A percentile compares a stretch with the other conserved stretches of the same genome.
These are phyloP conservation scores for Eucalyptus erythrocorys DNA, from an alignment of 345 rosid genomes.

Conservation along the genomic window DNA sequence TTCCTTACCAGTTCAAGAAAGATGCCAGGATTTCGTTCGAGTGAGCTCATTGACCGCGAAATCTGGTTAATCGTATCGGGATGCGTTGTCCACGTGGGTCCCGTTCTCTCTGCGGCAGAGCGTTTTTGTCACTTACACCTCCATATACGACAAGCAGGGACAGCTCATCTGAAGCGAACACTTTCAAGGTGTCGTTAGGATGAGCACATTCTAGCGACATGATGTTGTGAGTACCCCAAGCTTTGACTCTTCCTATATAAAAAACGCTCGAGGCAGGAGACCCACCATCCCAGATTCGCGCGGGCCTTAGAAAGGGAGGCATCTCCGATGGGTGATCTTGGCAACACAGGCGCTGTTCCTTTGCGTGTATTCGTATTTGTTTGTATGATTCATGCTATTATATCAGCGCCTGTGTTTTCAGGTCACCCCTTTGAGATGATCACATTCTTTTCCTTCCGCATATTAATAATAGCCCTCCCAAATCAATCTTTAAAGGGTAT, in stretches of 20 bases:
- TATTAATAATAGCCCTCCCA: too few relatives aligned
- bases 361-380: background rate
- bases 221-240: background rate
- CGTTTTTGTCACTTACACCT: background rate
- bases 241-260: background rate
- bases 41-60: background rate
- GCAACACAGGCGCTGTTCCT: background rate
- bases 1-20: background rate
- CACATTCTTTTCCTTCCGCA: too few relatives aligned
- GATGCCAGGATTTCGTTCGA: too few relatives aligned
- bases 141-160: background rate
- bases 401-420: too few relatives aligned
- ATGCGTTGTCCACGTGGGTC: background rate
- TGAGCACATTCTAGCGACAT: background rate
- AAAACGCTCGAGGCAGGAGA: background rate
- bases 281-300: background rate
- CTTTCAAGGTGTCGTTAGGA: background rate
- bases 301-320: background rate
- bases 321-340: background rate
- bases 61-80: background rate
- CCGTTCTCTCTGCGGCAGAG: background rate
- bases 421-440: too few relatives aligned
- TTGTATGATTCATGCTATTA: accelerated
- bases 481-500: too few relatives aligned
- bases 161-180: too few relatives aligned